These are phyloP conservation scores for Aureobasidium sp. DNA, from an alignment of 2,329 filamentous ascomycete species.

Conservation along the genomic window DNA sequence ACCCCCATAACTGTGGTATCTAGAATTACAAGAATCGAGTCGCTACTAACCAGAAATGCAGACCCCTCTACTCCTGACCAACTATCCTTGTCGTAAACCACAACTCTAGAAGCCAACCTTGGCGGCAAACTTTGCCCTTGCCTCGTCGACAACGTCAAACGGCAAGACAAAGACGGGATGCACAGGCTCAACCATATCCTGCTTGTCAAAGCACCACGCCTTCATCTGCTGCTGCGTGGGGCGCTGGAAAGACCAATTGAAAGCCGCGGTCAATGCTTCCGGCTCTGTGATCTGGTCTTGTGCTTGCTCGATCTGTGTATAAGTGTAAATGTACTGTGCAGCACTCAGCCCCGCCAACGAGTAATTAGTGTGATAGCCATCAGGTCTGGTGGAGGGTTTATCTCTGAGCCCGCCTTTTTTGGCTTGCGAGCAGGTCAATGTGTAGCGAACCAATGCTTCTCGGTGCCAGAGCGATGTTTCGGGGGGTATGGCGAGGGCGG, in stretches of 20 bases:
- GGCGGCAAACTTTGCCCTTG: constrained; percentile 53
- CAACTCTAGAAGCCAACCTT: not conserved
- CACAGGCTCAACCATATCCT: constrained; percentile 61
- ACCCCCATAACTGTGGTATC: not conserved
- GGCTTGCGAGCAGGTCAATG: constrained; percentile 77
- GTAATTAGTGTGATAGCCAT: constrained; percentile 92
- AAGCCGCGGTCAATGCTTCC: constrained; percentile 32
- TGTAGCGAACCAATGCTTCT: constrained; percentile 80
- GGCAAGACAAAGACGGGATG: constrained; percentile 86
- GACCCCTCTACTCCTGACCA: not conserved
- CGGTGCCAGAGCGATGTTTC: constrained; percentile 62
- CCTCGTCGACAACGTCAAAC: constrained; percentile 57
- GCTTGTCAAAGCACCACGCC: constrained; percentile 56
- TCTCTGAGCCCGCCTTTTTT: constrained; percentile 77
- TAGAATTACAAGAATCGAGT: not conserved
- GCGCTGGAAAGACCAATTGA: constrained; percentile 41
- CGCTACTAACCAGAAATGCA: not conserved
- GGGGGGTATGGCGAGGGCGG: constrained; percentile 49
- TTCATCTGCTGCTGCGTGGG: constrained; percentile 47
- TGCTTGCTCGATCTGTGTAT: not conserved
- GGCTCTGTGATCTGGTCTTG: not conserved
- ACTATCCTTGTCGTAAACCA: not conserved
- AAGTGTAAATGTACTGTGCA: constrained; percentile 58
- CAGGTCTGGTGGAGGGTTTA: constrained; percentile 84
- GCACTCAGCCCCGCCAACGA: constrained; percentile 79